Evolutionary conservation across 768 basidiomycete genomes (phyloP).

Genomic region (Leucocoprinus leucothites): DNA sequence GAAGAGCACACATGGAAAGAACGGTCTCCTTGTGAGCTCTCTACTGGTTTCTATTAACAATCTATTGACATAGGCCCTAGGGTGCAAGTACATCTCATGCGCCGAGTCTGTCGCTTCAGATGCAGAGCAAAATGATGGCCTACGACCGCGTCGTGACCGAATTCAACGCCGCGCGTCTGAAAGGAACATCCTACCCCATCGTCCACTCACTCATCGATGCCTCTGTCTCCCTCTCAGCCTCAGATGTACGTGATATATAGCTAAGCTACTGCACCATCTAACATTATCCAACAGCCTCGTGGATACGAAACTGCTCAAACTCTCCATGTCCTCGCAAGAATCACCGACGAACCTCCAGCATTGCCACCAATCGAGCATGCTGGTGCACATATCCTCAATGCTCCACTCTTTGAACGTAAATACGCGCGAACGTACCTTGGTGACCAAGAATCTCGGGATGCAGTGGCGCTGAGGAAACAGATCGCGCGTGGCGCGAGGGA

Average conservation of each 20-base stretch:
- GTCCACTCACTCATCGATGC: constrained; percentile 71
- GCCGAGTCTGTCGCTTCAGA: constrained; percentile 65
- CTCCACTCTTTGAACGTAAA: constrained; percentile 78
- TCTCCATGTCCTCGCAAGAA: constrained; percentile 73
- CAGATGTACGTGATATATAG: constrained; percentile 46
- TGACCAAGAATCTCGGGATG: constrained; percentile 60
- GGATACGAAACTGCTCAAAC: constrained; percentile 63
- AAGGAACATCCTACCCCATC: constrained; percentile 73
- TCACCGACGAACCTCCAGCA: constrained; percentile 72
- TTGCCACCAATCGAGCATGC: constrained; percentile 77
- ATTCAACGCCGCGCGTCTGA: constrained; percentile 70
- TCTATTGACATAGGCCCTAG: neutral
- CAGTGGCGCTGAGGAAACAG: constrained; percentile 60
- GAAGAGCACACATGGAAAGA: constrained; percentile 60
- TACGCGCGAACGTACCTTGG: constrained; percentile 79
- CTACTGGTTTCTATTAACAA: neutral
- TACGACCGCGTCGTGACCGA: constrained; percentile 83
- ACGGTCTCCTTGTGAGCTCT: constrained; percentile 45
- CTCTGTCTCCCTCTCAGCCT: constrained; percentile 48
- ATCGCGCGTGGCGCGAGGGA: constrained; percentile 76
- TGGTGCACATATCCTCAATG: constrained; percentile 78
- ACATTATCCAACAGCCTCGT: constrained; percentile 33
- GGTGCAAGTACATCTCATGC: constrained; percentile 28
- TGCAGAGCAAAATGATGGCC: constrained; percentile 95
- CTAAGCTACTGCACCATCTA: neutral